Evolutionary conservation across 2,329 filamentous ascomycete genomes (phyloP).

Genomic region (Nigrospora oryzae): DNA sequence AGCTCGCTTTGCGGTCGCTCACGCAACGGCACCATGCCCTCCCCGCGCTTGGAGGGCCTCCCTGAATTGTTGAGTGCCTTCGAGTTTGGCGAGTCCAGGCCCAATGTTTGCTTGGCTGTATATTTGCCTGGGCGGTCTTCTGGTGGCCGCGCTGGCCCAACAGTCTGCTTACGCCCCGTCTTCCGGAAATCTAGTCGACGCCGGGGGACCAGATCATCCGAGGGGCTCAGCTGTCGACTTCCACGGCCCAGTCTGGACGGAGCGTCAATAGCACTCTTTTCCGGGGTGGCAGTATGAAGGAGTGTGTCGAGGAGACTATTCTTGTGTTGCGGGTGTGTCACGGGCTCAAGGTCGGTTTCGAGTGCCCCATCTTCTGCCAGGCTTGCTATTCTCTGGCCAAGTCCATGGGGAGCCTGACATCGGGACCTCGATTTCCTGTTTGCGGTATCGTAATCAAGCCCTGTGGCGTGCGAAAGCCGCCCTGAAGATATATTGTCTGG

Average conservation of each 20-base stretch:
- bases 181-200: too few species aligned
- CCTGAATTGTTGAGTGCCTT: background rate
- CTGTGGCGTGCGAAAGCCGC: too few species aligned
- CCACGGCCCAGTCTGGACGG: background rate
- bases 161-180: too few species aligned
- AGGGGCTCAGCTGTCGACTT: constrained; percentile 18
- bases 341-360: constrained; percentile 1
- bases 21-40: constrained; percentile 41
- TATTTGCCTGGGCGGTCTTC: constrained; percentile 4
- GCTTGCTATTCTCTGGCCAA: constrained; percentile 8
- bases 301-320: constrained; percentile 11
- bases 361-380: constrained; percentile 15
- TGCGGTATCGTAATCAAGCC: too few species aligned
- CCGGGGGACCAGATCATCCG: too few species aligned
- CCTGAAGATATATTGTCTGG: too few species aligned
- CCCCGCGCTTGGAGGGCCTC: constrained; percentile 2
- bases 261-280: constrained; percentile 3
- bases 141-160: constrained; percentile 1
- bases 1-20: constrained; percentile 48
- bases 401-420: too few species aligned
- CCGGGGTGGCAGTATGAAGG: constrained; percentile 11
- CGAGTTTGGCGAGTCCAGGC: too few species aligned
- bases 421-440: too few species aligned
- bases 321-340: background rate
- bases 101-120: too few species aligned